Percentiles rank a stretch among this genome's conserved stretches.
Evolutionary conservation across 257 asterid genomes (phyloP).

Genomic region (Phtheirospermum japonicum): DNA sequence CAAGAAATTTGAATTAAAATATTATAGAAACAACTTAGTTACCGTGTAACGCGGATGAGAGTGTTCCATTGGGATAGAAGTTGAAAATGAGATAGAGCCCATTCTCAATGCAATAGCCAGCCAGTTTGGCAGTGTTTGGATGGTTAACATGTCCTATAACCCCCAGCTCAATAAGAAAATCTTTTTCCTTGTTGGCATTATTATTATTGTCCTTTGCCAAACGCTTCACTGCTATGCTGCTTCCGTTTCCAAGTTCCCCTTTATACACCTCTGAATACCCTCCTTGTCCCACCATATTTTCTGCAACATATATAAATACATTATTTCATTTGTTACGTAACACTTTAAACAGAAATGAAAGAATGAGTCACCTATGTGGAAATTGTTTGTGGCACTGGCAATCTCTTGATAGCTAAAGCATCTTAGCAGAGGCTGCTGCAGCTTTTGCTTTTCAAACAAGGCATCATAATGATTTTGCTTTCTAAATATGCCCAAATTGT

Average conservation of each 20-base stretch:
- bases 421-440: constrained; percentile 36
- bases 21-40: too few species aligned
- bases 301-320: too few species aligned
- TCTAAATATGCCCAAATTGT: too few species aligned
- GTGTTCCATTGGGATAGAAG: constrained; percentile 71
- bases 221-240: constrained; percentile 66
- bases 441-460: constrained; percentile 27
- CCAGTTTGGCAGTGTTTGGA: constrained; percentile 62
- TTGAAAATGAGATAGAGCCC: constrained; percentile 71
- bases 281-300: constrained; percentile 76
- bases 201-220: constrained; percentile 50
- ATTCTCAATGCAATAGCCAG: constrained; percentile 76
- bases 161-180: constrained; percentile 71
- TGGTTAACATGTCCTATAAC: constrained; percentile 73
- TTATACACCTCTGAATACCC: constrained; percentile 80
- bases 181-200: constrained; percentile 60
- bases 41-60: constrained; percentile 76
- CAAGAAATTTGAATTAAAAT: too few species aligned
- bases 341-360: too few species aligned
- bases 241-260: constrained; percentile 49
- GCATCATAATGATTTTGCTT: constrained; percentile 31
- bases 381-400: constrained; percentile 60
- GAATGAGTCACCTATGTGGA: constrained; percentile 52
- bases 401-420: constrained; percentile 62
- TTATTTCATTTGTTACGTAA: too few species aligned